These are phyloP conservation scores for Thozetella sp. DNA, from an alignment of 495 filamentous ascomycete species.

Conservation along the genomic window DNA sequence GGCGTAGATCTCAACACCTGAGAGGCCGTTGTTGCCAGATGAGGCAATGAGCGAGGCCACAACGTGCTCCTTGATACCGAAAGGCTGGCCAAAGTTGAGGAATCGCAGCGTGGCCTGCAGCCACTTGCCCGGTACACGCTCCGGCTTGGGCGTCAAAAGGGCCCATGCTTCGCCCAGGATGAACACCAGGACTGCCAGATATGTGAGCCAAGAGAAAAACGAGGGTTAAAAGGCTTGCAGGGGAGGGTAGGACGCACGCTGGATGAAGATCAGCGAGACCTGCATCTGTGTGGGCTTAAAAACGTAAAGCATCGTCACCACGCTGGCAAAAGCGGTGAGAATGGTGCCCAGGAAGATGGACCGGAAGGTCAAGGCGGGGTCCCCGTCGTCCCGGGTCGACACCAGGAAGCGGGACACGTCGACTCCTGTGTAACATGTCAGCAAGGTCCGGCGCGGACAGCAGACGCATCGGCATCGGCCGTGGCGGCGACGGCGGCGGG, in stretches of 20 bases:
- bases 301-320: slow-evolving; percentile 41
- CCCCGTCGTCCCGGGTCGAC: slow-evolving; percentile 38
- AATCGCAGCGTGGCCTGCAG: slow-evolving; percentile 29
- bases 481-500: too few species aligned
- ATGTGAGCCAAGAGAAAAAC: background rate
- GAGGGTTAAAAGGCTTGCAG: background rate
- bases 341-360: slow-evolving; percentile 37
- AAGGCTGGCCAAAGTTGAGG: slow-evolving; percentile 27
- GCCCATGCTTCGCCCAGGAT: slow-evolving; percentile 28
- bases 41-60: slow-evolving; percentile 31
- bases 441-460: too few species aligned
- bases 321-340: slow-evolving; percentile 42
- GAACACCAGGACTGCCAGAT: slow-evolving; percentile 22
- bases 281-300: background rate
- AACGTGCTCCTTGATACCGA: slow-evolving; percentile 38
- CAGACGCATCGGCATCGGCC: too few species aligned
- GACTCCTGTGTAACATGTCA: too few species aligned
- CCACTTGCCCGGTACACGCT: slow-evolving; percentile 13
- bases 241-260: background rate
- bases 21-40: slow-evolving; percentile 26
- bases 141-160: slow-evolving; percentile 31
- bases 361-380: slow-evolving; percentile 41
- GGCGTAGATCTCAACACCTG: slow-evolving; percentile 30
- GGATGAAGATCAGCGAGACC: background rate
- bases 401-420: slow-evolving; percentile 16